A percentile compares a stretch with the other conserved stretches of the same genome.
Evolutionary conservation across 306 rosid genomes (phyloP).

Genomic region (Castanopsis chinensis): DNA sequence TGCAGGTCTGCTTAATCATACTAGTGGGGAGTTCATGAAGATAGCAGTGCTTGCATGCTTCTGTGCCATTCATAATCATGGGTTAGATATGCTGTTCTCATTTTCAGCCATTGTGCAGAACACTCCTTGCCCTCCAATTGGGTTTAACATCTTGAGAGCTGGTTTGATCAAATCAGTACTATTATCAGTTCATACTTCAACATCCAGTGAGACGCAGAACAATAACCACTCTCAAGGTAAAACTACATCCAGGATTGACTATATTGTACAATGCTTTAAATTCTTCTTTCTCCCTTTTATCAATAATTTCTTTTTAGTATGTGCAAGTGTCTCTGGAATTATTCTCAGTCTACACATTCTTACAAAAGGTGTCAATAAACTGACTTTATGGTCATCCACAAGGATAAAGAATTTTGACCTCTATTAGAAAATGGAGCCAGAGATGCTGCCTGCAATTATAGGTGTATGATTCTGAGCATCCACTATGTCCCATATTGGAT

Average conservation of each 20-base stretch:
- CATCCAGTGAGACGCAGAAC: conserved; percentile 45
- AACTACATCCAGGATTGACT: conserved; percentile 14
- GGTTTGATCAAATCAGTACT: conserved; percentile 90
- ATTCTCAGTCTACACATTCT: no score
- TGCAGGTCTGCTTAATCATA: conserved; percentile 84
- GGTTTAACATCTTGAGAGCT: conserved; percentile 91
- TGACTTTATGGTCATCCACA: no score
- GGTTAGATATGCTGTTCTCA: conserved; percentile 86
- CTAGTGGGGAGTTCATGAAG: conserved; percentile 91
- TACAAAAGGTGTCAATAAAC: no score
- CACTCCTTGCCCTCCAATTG: conserved; percentile 82
- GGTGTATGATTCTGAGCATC: no score
- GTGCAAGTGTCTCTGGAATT: no score
- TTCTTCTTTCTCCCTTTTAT: no score
- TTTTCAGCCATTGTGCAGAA: conserved; percentile 97
- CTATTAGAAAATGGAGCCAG: no score
- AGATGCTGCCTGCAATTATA: no score
- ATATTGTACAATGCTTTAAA: background rate
- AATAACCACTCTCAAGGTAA: conserved; percentile 75
- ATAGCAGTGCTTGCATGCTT: conserved; percentile 90
- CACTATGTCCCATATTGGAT: no score
- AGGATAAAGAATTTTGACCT: no score
- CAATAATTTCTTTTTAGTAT: no score
- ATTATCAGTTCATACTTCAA: conserved; percentile 78
- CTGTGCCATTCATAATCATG: conserved; percentile 94